Percentiles rank a stretch among this genome's conserved stretches.
phyloP scores from a whole-genome alignment of 1,284 basidiomycete genomes.

The Ceratobasidium papillatum region DNA sequence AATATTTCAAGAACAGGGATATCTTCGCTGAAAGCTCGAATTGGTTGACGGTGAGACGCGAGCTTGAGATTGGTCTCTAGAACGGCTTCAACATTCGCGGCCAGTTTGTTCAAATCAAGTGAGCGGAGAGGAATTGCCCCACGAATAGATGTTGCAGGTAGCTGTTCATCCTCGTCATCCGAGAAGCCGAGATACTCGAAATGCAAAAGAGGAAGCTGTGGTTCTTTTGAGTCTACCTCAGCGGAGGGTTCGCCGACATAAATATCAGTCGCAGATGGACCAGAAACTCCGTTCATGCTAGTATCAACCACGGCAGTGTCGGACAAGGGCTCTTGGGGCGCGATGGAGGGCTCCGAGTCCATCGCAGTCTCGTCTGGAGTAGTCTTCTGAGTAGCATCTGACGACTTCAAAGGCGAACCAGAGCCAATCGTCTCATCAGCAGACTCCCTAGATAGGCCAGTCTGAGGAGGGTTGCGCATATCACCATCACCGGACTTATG shows the following conservation, averaged over 20 bases:
- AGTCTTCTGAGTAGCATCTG: background rate
- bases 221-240: background rate
- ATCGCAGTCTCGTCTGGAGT: slow-evolving; percentile 16
- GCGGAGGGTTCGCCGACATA: background rate
- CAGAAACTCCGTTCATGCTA: background rate
- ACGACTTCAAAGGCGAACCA: background rate
- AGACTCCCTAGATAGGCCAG: background rate
- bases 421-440: background rate
- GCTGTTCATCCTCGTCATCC: slow-evolving; percentile 18
- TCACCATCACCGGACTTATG: slow-evolving; percentile 5
- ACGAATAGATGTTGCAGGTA: slow-evolving; percentile 4
- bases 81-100: slow-evolving; percentile 2
- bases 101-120: slow-evolving; percentile 10
- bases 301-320: background rate
- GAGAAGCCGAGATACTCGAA: slow-evolving; percentile 27
- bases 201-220: slow-evolving; percentile 19
- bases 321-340: background rate
- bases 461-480: background rate
- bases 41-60: slow-evolving; percentile 1
- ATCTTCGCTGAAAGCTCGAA: background rate
- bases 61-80: slow-evolving; percentile 19
- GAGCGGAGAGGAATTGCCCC: slow-evolving; percentile 8
- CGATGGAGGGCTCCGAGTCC: slow-evolving; percentile 23
- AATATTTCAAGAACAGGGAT: slow-evolving; percentile 8
- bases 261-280: background rate